Evolutionary conservation across 2,329 filamentous ascomycete species (phyloP), one percentile per base, ranked within the genome.

Genomic region (Anthostomella pinea): DNA sequence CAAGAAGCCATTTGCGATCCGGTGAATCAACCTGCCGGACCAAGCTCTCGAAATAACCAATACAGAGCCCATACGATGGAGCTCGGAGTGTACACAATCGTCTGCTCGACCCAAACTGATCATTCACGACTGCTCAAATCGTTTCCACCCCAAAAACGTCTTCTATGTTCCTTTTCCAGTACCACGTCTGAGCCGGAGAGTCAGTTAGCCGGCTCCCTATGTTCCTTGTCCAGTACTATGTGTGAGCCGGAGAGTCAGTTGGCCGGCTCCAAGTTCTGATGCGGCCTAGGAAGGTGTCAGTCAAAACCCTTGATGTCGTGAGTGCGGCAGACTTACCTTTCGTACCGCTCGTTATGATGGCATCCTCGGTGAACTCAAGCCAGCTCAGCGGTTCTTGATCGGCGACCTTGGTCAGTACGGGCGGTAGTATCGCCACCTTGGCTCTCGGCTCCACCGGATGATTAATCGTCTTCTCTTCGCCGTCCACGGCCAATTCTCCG

Each of bases 331-430:
- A 71, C 83, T 63, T 70, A 94, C 91, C 91, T 66, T 83, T 86
- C 58, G 88, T 85, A 66, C 89, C 96, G 49, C 87, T 88, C 22
- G 89, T 96, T 56, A 97, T 82, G 49, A 98, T 95, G 46, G 85
- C 85, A 53, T 95, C 83, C 59, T 96, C 85, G 36, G 91, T 90
- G 54, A 98, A 98, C n/a, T 83, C 86, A 24, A 98, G 66, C 84
- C 90, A 95, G 60, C 81, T 87, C 29, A 95, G 71, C 35, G 90
- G 89, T 63, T 97, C 88, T 43, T 83, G 79, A 60, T 95, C 89
- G 22, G 95, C 80, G 9, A 77, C 70, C 63, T 95, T 96, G 30
- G 85, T 87, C 76, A 95, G 81, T 17, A 98, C 89, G 30, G 93
- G 91, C 33, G 91, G 91, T 36, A 97, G 67, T 65, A 91, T 85